Evolutionary conservation across 495 filamentous ascomycete species (phyloP).

Genomic region (Penicillium samsonianum): DNA sequence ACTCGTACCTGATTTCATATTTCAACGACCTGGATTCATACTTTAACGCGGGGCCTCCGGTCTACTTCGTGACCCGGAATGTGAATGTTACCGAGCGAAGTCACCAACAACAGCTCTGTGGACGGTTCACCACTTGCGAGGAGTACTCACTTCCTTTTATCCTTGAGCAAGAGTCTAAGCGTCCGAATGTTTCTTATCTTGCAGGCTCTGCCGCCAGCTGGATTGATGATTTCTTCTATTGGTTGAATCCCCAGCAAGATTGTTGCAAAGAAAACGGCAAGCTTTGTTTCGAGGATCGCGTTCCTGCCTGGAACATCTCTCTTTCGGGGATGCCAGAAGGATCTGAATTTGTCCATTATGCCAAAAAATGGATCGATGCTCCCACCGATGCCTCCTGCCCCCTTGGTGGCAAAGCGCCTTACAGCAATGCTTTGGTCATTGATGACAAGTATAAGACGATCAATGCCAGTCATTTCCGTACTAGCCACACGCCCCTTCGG

Average conservation of each 20-base stretch:
- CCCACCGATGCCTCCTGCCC: slow-evolving; percentile 83
- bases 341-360: slow-evolving; percentile 82
- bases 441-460: slow-evolving; percentile 65
- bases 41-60: slow-evolving; percentile 86
- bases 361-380: slow-evolving; percentile 75
- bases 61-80: slow-evolving; percentile 89
- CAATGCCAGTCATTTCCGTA: slow-evolving; percentile 85
- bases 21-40: slow-evolving; percentile 95
- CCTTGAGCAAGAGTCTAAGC: slow-evolving; percentile 88
- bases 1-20: slow-evolving; percentile 89
- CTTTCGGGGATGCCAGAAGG: slow-evolving; percentile 90
- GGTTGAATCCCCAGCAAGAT: slow-evolving; percentile 85
- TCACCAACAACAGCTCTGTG: slow-evolving; percentile 83
- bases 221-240: slow-evolving; percentile 95
- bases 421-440: slow-evolving; percentile 81
- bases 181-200: slow-evolving; percentile 86
- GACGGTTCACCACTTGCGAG: slow-evolving; percentile 86
- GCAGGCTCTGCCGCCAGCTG: slow-evolving; percentile 91
- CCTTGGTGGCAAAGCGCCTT: slow-evolving; percentile 82
- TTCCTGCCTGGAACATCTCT: slow-evolving; percentile 83
- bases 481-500: slow-evolving; percentile 78
- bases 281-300: slow-evolving; percentile 74
- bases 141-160: slow-evolving; percentile 81
- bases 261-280: slow-evolving; percentile 73
- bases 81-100: slow-evolving; percentile 72